Evolutionary conservation across 2,329 filamentous ascomycete genomes (phyloP).

Genomic region (Alternaria solani): DNA sequence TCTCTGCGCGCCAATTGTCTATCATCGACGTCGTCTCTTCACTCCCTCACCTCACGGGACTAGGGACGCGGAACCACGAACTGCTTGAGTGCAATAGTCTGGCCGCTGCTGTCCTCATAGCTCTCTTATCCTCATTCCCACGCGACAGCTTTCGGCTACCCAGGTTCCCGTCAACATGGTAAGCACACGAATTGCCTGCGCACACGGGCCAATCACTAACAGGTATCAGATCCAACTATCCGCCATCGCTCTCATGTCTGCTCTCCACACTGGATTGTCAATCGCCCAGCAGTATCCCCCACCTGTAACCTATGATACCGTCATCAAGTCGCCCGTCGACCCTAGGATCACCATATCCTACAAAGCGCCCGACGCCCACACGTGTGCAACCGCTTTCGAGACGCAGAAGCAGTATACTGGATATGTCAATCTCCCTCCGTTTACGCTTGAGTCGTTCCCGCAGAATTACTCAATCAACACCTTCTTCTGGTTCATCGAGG

Average conservation of each 20-base stretch:
- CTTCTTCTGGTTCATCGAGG: conserved; percentile 72
- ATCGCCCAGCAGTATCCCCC: conserved; percentile 55
- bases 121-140: conserved; percentile 24
- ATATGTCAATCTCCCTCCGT: conserved; percentile 70
- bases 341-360: conserved; percentile 72
- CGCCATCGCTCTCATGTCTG: conserved; percentile 23
- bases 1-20: neutral
- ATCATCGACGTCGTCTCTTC: neutral
- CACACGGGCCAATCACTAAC: neutral
- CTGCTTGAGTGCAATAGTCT: neutral
- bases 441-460: conserved; percentile 55
- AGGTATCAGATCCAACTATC: conserved; percentile 5
- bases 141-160: conserved; percentile 17
- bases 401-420: conserved; percentile 72
- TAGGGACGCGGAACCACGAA: neutral
- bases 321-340: conserved; percentile 69
- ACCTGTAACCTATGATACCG: conserved; percentile 56
- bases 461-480: conserved; percentile 67
- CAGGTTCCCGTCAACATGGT: conserved; percentile 11
- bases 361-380: conserved; percentile 67
- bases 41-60: neutral
- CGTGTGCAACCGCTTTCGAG: conserved; percentile 70
- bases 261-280: conserved; percentile 22
- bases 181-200: neutral
- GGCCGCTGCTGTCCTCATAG: neutral